A percentile compares a stretch with the other conserved stretches of the same genome.
Conservation (phyloP, 768 basidiomycete genomes). For the Dictyophora rubrovolvata region DNA sequence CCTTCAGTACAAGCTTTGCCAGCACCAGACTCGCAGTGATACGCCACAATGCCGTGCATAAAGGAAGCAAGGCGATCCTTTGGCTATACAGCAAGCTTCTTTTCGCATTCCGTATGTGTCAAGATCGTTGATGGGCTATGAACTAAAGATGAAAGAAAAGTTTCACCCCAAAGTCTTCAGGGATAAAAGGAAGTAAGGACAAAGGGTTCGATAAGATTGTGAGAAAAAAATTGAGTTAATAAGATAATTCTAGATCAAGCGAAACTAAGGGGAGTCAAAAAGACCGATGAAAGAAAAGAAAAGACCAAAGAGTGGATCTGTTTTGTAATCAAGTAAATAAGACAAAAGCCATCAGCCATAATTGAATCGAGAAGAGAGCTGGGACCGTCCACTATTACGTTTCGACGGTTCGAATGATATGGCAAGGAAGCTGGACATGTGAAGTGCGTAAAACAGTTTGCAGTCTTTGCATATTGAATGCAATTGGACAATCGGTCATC, state of each 20-base stretch:
- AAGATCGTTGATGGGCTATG: background rate
- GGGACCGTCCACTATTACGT: too few species aligned
- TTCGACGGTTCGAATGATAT: too few species aligned
- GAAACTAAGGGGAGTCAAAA: background rate
- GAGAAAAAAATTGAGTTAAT: background rate
- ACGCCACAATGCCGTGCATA: background rate
- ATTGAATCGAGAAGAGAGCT: background rate
- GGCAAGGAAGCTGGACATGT: too few species aligned
- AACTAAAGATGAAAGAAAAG: background rate
- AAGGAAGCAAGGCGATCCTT: background rate
- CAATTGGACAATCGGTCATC: too few species aligned
- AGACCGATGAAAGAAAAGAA: background rate
- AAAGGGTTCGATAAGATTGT: background rate
- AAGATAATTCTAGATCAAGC: background rate
- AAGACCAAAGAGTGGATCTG: background rate
- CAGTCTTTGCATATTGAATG: too few species aligned
- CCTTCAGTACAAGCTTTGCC: too few species aligned
- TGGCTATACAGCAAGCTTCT: background rate
- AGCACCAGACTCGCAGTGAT: background rate
- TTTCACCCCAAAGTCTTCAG: background rate
- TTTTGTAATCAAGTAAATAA: background rate
- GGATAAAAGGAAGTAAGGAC: background rate
- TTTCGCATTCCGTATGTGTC: background rate
- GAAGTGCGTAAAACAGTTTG: too few species aligned
- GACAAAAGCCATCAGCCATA: background rate